Conservation (phyloP, 495 filamentous ascomycete genomes). For the Daldinia grandis region DNA sequence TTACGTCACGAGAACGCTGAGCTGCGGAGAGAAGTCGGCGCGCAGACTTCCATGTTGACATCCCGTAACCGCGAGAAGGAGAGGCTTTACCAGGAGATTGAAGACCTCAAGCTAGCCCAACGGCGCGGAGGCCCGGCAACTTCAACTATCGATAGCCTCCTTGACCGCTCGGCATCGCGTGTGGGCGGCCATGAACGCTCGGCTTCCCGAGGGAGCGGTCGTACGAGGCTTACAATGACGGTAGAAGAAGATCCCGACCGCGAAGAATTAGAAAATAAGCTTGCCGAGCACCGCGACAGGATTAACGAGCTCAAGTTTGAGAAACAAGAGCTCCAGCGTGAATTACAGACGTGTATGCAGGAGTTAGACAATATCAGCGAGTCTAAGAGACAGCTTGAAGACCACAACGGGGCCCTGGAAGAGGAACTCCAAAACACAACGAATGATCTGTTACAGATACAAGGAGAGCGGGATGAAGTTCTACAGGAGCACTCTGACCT, state of each 20-base stretch:
- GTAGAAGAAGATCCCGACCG: constrained; percentile 80
- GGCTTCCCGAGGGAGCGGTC: constrained; percentile 74
- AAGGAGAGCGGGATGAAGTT: constrained; percentile 87
- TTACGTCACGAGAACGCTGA: constrained; percentile 93
- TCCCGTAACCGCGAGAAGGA: constrained; percentile 95
- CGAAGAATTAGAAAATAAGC: constrained; percentile 83
- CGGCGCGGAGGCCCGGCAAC: constrained; percentile 67
- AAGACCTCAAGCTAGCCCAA: constrained; percentile 89
- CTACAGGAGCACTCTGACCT: constrained; percentile 78
- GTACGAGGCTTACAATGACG: constrained; percentile 66
- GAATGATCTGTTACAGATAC: constrained; percentile 81
- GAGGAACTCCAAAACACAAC: constrained; percentile 78
- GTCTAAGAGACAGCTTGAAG: constrained; percentile 65
- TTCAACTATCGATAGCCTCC: constrained; percentile 85
- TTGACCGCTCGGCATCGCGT: constrained; percentile 91
- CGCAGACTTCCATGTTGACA: constrained; percentile 97
- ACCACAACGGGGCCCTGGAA: constrained; percentile 69
- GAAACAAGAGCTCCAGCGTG: constrained; percentile 78
- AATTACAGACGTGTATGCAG: constrained; percentile 72
- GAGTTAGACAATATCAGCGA: constrained; percentile 71
- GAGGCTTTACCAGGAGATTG: constrained; percentile 93
- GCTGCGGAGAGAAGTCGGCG: constrained; percentile 87
- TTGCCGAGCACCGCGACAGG: constrained; percentile 84
- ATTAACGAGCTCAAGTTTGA: constrained; percentile 84
- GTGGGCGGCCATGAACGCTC: constrained; percentile 71